Base-by-base conservation (phyloP, 805 yeast species). In the Starmerella khaoyaiensis region DNA sequence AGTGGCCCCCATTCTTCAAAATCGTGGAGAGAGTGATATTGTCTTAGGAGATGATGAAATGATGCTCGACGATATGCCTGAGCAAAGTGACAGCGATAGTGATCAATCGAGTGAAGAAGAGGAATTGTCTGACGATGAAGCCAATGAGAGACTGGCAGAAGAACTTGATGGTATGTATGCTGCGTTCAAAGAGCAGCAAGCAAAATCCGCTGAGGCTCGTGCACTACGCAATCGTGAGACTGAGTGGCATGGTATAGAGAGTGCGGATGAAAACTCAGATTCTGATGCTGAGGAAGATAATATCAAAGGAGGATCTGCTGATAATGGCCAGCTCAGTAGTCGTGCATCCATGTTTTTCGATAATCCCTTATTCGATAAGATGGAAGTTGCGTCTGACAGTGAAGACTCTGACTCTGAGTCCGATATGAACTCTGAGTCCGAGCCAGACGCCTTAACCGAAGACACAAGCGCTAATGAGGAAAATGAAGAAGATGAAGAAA, bases 131-230 rank as follows among this genome's bases (percentile, higher is more conserved):
- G 54, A 54, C 11, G 60, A 51, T 8, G 62, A 47, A n/a, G 69
- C 70, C 3, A 70, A 63, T 38, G 67, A 64, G 28, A 51, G 51
- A 9, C 68, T 90, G 41, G 99, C 86, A 53, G 74, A 71, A 8
- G 80, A 84, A 60, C 67, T 90, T 40, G 83, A 86, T 55, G 68
- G 66, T 42, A 81, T 84, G 94, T 86, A 86, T 54, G 62, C 65
- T 35, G 64, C 69, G 27, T 83, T 72, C 56, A 81, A 81, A 55
- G 58, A 55, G 33, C 51, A 54, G 32, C 56, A 53, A 37, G 57
- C 61, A 5, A 60, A 53, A 17, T 69, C 68, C 40, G 68, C 76
- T 15, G 69, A 65, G 44, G 67, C 60, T 46, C 59, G 65, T 23
- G 76, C 76, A 15, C 68, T 69, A 52, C 59, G 62, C 44, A 61